Percentiles rank a stretch among this genome's conserved stretches.
Evolutionary conservation across 345 rosid species (phyloP).

Genomic region (Lenwebbia sp.): DNA sequence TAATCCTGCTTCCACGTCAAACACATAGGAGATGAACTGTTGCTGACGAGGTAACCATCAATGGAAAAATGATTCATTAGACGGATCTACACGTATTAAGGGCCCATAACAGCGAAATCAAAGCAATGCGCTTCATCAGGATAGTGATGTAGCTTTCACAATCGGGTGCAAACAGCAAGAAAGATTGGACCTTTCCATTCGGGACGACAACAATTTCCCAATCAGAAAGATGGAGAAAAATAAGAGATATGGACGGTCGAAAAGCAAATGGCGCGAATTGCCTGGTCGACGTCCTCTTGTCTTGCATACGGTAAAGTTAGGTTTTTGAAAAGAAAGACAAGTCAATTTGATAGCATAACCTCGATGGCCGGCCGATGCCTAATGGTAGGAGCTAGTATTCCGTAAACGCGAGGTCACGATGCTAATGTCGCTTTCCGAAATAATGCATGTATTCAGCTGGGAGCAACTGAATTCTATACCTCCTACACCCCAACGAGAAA

Average conservation of each 20-base stretch:
- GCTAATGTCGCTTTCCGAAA: not conserved
- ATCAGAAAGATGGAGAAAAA: not conserved
- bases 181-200: not conserved
- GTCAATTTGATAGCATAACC: not conserved
- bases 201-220: not conserved
- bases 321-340: not conserved
- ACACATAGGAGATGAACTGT: not conserved
- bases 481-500: not conserved
- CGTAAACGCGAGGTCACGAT: not conserved
- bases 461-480: not conserved
- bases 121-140: not conserved
- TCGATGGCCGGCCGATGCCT: not conserved
- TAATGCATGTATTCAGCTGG: not conserved
- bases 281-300: not conserved
- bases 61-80: not conserved
- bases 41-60: not conserved
- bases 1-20: not conserved
- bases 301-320: not conserved
- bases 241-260: not conserved
- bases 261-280: not conserved
- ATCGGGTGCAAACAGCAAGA: not conserved
- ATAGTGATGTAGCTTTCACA: not conserved
- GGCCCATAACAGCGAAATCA: not conserved
- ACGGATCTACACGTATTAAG: not conserved
- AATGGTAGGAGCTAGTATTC: not conserved